Conservation (phyloP, 805 yeast genomes). For the Monosporozyma siamensis region DNA sequence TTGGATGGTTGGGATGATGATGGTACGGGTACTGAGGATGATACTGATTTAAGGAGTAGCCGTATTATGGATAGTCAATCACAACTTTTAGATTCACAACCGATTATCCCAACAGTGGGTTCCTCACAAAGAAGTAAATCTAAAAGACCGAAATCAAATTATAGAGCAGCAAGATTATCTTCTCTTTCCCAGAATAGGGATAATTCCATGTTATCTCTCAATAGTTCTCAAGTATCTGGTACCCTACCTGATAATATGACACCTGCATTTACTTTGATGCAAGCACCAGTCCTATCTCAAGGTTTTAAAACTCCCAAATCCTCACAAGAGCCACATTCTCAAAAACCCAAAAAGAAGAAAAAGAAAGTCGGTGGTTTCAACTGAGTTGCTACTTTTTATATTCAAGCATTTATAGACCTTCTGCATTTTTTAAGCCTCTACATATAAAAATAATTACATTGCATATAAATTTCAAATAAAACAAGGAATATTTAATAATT, state of each 20-base stretch:
- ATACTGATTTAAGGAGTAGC: constrained; percentile 4
- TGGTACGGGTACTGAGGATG: constrained; percentile 8
- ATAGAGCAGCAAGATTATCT: neutral
- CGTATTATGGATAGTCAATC: constrained; percentile 4
- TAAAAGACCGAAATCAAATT: neutral
- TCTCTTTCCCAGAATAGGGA: neutral
- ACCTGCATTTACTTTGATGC: constrained; percentile 28
- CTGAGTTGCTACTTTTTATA: constrained; percentile 12
- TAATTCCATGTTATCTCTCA: neutral
- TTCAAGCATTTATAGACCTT: constrained; percentile 1
- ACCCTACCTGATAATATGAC: constrained; percentile 24
- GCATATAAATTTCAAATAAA: neutral
- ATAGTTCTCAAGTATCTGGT: constrained; percentile 5
- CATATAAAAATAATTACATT: neutral
- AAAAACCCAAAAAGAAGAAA: constrained; percentile 35
- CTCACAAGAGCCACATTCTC: constrained; percentile 13
- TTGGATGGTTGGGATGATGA: constrained; percentile 23
- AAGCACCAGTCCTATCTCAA: constrained; percentile 7
- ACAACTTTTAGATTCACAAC: constrained; percentile 15
- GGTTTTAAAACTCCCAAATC: constrained; percentile 12
- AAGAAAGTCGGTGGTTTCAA: constrained; percentile 44
- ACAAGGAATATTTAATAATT: neutral
- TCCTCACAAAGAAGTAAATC: constrained; percentile 18
- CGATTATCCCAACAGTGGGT: constrained; percentile 25
- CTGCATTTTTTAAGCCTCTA: neutral